Evolutionary conservation across 1,139 yeast genomes (phyloP), one percentile per base, ranked within the genome.

Genomic region (Scheffersomyces cryptocercus): DNA sequence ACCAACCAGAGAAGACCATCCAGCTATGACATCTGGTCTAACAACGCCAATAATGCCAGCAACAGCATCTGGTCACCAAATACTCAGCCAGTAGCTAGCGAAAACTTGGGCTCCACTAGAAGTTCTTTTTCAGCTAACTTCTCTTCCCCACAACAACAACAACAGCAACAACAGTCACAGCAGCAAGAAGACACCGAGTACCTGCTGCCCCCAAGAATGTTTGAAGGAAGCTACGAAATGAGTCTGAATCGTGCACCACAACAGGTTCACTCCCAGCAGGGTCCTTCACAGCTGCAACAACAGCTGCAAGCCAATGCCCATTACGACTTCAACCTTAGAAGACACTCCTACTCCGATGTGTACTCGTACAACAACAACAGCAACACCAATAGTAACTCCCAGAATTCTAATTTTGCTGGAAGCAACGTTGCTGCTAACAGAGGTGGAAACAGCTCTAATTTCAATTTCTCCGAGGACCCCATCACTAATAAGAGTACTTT

Each of bases 261-360:
- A 12, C 29, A 43, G 35, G 29, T 41, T 28, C 45, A 39, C n/a
- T n/a, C 14, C 14, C 36, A 29, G n/a, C 13, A n/a, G 12, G 29
- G 29, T 29, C n/a, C 29, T 28, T n/a, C 11, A 8, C 33, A n/a
- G 33, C 35, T 9, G 20, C 35, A 13, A 14, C 35, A 31, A 8
- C 35, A 15, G 8, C 35, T 10, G 20, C 35, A 31, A 20, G 11
- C 35, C 12, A 31, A 31, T 20, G 15, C 20, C 35, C 29, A 15
- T 48, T 43, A 31, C 44, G 56, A 51, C 15, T 38, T 49, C n/a
- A 41, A 45, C 35, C 36, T 48, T 13, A 56, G 68, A 44, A 58
- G 69, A 42, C 66, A 63, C 45, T 64, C 68, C 6, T 59, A 53
- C 42, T 59, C 62, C 36, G 69, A 64, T 34, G 60, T 45, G n/a